Percentiles rank a stretch among this genome's conserved stretches.
Evolutionary conservation across 345 rosid genomes (phyloP).

Genomic region (Raphanus raphanistrum): DNA sequence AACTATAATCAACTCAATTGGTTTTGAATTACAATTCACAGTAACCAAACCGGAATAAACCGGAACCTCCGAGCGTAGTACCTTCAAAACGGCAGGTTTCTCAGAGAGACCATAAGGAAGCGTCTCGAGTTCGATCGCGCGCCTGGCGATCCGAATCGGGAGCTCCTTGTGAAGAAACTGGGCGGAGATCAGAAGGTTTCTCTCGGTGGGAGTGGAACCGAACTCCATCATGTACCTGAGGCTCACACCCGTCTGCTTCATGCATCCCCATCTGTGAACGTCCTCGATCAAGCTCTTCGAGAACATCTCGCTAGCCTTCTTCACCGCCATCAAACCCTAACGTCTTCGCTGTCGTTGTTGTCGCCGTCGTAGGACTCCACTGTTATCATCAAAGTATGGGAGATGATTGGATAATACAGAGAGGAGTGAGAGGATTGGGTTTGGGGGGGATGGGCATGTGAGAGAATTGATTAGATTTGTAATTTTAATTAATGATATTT

Average conservation of each 20-base stretch:
- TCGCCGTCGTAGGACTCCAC: conserved; percentile 12
- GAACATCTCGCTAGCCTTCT: conserved; percentile 48
- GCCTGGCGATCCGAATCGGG: conserved; percentile 75
- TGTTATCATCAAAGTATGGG: conserved; percentile 17
- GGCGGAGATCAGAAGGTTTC: conserved; percentile 70
- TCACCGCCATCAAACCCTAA: conserved; percentile 59
- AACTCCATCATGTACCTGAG: conserved; percentile 95
- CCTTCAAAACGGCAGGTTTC: conserved; percentile 82
- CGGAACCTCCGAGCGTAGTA: conserved; percentile 29
- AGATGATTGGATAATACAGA: conserved; percentile 29
- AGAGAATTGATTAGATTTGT: background rate
- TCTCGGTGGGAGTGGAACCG: conserved; percentile 66
- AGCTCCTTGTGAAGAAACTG: conserved; percentile 91
- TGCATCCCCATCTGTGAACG: conserved; percentile 76
- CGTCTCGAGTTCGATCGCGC: conserved; percentile 77
- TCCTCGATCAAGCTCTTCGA: conserved; percentile 75
- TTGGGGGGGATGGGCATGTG: background rate
- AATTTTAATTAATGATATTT: background rate
- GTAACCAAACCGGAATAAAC: background rate
- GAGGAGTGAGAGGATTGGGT: conserved; percentile 26
- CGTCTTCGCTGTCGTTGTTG: background rate
- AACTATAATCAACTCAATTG: too few species aligned
- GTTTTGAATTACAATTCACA: background rate
- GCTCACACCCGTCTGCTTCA: conserved; percentile 93
- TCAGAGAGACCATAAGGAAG: conserved; percentile 85